Evolutionary conservation across 108 stramenopile species (phyloP).

Genomic region (Mediolabrus comicus): DNA sequence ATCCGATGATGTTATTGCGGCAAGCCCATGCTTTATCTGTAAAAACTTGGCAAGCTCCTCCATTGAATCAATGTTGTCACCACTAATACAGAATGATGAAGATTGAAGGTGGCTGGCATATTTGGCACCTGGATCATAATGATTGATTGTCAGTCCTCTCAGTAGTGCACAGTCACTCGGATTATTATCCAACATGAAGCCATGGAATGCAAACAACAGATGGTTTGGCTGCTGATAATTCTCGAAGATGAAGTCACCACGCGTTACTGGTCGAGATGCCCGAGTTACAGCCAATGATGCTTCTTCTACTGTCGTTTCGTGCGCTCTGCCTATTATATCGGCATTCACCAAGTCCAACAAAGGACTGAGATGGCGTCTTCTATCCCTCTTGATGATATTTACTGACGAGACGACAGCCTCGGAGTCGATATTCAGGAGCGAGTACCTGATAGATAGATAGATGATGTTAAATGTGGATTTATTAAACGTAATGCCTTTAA

Average conservation of each 20-base stretch:
- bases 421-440: too few species aligned
- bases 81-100: slow-evolving; percentile 38
- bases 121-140: slow-evolving; percentile 22
- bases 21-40: slow-evolving; percentile 13
- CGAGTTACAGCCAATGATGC: slow-evolving; percentile 50
- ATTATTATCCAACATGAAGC: slow-evolving; percentile 60
- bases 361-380: slow-evolving; percentile 73
- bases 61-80: slow-evolving; percentile 4
- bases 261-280: slow-evolving; percentile 40
- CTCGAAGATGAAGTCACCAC: slow-evolving; percentile 67
- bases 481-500: too few species aligned
- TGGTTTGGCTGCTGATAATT: slow-evolving; percentile 82
- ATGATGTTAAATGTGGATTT: too few species aligned
- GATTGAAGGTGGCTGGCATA: slow-evolving; percentile 4
- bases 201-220: slow-evolving; percentile 70
- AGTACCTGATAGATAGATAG: too few species aligned
- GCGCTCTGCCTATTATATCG: slow-evolving; percentile 12
- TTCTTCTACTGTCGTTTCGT: slow-evolving; percentile 25
- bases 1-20: background rate
- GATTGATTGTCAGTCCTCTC: slow-evolving; percentile 19
- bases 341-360: slow-evolving; percentile 78
- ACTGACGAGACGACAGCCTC: too few species aligned
- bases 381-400: too few species aligned
- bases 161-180: slow-evolving; percentile 54
- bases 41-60: slow-evolving; percentile 24